These are phyloP conservation scores for Tetradesmus lagerheimii DNA, from an alignment of 139 green algal genomes.

Conservation along the genomic window DNA sequence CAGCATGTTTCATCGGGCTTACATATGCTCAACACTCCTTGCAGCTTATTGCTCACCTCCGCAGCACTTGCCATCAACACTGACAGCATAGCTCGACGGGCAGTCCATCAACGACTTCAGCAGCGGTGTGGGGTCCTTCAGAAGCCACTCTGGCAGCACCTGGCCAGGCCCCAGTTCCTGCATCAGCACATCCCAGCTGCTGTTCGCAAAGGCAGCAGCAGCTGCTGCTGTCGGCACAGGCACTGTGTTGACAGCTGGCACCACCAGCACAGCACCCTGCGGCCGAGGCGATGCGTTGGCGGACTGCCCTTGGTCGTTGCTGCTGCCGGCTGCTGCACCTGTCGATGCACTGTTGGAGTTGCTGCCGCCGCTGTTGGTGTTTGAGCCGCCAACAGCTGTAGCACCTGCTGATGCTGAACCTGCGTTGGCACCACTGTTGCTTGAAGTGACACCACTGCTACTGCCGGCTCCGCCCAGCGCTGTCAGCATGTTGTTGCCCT, in stretches of 20 bases:
- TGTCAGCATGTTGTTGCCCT: not conserved
- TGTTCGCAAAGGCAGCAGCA: not conserved
- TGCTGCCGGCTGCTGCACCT: not conserved
- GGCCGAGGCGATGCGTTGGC: not conserved
- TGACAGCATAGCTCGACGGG: slow-evolving; percentile 16
- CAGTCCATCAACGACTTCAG: slow-evolving; percentile 7
- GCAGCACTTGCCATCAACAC: slow-evolving; percentile 25
- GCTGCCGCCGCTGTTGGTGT: not conserved
- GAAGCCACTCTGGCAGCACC: not conserved
- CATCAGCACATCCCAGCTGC: not conserved
- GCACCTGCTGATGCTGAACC: not conserved
- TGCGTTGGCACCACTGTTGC: not conserved
- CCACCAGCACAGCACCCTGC: not conserved
- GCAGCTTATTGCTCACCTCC: slow-evolving; percentile 1
- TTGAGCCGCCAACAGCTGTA: not conserved
- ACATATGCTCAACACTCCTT: too few relatives aligned
- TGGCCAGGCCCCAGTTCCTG: slow-evolving; percentile 21
- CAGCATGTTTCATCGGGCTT: too few relatives aligned
- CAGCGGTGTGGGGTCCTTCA: not conserved
- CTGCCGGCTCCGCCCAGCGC: not conserved
- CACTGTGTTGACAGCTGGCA: not conserved
- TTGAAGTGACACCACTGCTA: not conserved
- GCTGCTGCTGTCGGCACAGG: not conserved
- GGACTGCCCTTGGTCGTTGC: too few relatives aligned
- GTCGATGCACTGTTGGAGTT: not conserved